Base-by-base conservation (phyloP, 176 grass and related monocot genomes). In the Avena eriantha region DNA sequence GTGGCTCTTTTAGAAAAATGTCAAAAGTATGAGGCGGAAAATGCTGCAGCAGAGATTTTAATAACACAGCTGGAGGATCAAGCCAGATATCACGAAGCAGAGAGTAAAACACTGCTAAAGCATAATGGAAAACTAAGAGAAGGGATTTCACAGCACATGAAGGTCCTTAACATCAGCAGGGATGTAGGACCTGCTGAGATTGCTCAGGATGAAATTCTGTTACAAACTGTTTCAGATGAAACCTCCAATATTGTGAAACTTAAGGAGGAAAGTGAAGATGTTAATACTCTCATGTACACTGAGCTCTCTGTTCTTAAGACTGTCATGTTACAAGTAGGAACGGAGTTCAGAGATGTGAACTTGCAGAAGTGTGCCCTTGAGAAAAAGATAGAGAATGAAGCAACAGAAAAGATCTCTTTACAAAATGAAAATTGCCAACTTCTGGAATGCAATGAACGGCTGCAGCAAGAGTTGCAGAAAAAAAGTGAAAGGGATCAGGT, bases 41-140 rank as follows among this genome's bases (percentile, higher is more conserved):
- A 86, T 90, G 83, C 71, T 77, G 53, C 75, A 2, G 46, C 87
- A 46, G 79, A 93, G 43, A 83, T 84, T 72, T 90, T 94, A 78
- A 79, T 94, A 86, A 93, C 87, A 69, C 65, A 87, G 53, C 77
- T 96, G 22, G 80, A 96, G 85, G 80, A 94, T 77, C 85, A 98
- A 77, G 80, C 83, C 49, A 54, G 80, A 84, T 58, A 82, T 64
- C 80, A 87, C 5, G 73, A 81, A 73, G 76, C 64, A 34, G 90
- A 98, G 69, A 93, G 81, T 65, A 86, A 80, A 78, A 43, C 59
- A 55, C 79, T 98, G 69, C 77, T 80, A 71, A 78, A 54, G 58
- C 89, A 90, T 73, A 98, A 80, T 89, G 88, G 83, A 71, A 92
- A 87, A 85, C 69, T 95, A 45, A 93, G 83, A 84, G 78, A 92